Conservation (phyloP, 139 green algal species). For the Diplosphaera chodatii region DNA sequence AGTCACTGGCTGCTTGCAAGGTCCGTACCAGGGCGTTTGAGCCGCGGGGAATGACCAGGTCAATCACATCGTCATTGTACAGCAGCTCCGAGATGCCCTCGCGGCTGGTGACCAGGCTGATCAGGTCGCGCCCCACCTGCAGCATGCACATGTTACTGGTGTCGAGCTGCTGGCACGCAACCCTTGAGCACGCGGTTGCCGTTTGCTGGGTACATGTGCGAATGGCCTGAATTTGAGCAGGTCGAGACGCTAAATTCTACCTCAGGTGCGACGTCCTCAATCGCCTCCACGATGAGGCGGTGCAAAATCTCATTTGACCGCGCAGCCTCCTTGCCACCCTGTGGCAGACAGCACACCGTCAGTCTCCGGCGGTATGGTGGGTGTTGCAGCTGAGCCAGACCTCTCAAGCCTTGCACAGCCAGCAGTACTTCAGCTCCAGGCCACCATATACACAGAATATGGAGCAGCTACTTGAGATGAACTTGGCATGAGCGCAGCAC, state of each 20-base stretch:
- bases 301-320: constrained; percentile 82
- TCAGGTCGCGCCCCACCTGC: constrained; percentile 56
- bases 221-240: no score
- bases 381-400: no score
- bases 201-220: no score
- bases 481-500: not conserved
- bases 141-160: not conserved
- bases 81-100: constrained; percentile 92
- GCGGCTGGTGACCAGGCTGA: constrained; percentile 80
- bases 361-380: no score
- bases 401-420: no score
- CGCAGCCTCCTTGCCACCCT: constrained; percentile 92
- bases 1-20: no score
- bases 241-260: constrained; percentile 19
- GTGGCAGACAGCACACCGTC: no score
- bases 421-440: no score
- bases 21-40: constrained; percentile 70
- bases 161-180: not conserved
- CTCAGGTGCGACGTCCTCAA: constrained; percentile 41
- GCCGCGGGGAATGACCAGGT: constrained; percentile 94
- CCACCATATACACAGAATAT: no score
- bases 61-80: constrained; percentile 86
- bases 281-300: constrained; percentile 53
- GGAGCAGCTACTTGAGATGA: no score
- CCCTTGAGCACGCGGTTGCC: no score